Evolutionary conservation across 169 alveolate species (phyloP).

Genomic region (Cryptosporidium viatorum): DNA sequence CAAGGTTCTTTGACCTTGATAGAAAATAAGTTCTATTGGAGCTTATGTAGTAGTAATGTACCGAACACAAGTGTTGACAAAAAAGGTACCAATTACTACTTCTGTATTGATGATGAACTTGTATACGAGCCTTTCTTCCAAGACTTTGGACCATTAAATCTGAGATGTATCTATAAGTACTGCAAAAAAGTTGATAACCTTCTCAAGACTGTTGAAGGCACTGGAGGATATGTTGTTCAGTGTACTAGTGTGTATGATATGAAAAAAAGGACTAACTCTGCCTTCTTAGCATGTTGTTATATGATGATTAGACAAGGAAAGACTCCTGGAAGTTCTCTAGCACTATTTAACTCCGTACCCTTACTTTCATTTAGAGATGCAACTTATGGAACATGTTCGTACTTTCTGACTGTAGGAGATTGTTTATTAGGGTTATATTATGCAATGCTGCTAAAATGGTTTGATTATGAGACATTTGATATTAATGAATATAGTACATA

Average conservation of each 20-base stretch:
- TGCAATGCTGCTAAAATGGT: conserved; percentile 92
- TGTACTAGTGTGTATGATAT: conserved; percentile 77
- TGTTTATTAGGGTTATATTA: conserved; percentile 92
- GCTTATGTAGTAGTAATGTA: conserved; percentile 26
- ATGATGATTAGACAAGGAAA: conserved; percentile 81
- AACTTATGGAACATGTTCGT: conserved; percentile 80
- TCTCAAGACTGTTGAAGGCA: conserved; percentile 74
- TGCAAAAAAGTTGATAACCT: conserved; percentile 84
- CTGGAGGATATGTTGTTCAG: conserved; percentile 74
- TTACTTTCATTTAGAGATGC: conserved; percentile 84
- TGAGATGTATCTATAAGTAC: conserved; percentile 88
- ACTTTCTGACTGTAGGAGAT: conserved; percentile 82
- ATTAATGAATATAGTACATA: conserved; percentile 89
- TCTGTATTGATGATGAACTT: conserved; percentile 87
- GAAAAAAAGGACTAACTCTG: conserved; percentile 91
- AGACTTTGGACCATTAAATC: conserved; percentile 94
- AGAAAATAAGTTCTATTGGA: conserved; percentile 66
- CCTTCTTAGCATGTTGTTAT: conserved; percentile 91
- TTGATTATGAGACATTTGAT: conserved; percentile 87
- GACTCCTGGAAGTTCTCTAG: conserved; percentile 47
- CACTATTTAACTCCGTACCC: conserved; percentile 57
- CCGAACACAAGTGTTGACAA: conserved; percentile 10
- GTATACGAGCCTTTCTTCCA: conserved; percentile 92
- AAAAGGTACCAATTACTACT: conserved; percentile 75
- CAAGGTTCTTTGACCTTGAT: conserved; percentile 55